These are phyloP conservation scores for Carex sylvatica DNA, from an alignment of 202 grass and related monocot genomes.

Conservation along the genomic window DNA sequence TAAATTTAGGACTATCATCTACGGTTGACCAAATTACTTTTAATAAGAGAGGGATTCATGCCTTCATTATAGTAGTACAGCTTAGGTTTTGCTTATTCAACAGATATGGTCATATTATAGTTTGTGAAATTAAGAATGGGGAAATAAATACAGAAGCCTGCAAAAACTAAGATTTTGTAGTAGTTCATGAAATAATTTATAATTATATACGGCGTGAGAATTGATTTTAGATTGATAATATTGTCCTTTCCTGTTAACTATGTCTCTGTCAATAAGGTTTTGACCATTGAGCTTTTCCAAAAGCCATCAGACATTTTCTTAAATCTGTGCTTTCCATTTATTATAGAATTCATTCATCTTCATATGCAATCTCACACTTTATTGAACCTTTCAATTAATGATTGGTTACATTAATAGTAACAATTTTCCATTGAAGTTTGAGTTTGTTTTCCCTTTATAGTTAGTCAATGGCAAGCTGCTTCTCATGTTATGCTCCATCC, in stretches of 20 bases:
- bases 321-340: background rate
- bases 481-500: slow-evolving; percentile 2
- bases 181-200: background rate
- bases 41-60: slow-evolving; percentile 8
- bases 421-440: background rate
- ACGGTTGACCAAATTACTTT: background rate
- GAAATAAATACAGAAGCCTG: background rate
- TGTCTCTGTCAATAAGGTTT: background rate
- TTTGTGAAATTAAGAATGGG: background rate
- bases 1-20: background rate
- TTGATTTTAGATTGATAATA: background rate
- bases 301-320: background rate
- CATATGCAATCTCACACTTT: background rate
- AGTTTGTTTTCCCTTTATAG: background rate
- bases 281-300: background rate
- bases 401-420: background rate
- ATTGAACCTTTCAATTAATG: background rate
- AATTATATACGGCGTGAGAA: background rate
- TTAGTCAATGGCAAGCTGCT: background rate
- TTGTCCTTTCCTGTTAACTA: background rate
- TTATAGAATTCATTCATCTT: background rate
- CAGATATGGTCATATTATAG: background rate
- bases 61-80: background rate
- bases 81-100: background rate
- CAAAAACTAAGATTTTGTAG: background rate